A percentile compares a stretch with the other conserved stretches of the same genome.
Conservation (phyloP, 1,139 yeast genomes). For the Diutina ranongensis region DNA sequence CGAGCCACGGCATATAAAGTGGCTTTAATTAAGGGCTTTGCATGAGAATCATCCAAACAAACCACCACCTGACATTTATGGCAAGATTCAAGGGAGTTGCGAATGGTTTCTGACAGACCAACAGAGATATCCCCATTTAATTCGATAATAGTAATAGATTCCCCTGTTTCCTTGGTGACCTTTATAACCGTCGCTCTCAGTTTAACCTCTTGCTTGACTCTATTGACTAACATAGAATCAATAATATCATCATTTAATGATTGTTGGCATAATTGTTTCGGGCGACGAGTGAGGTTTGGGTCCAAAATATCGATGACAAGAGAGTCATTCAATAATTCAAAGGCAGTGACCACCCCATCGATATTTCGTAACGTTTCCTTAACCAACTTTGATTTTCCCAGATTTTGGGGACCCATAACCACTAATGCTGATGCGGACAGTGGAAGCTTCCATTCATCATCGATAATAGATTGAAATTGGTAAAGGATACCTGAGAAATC, state of each 20-base stretch:
- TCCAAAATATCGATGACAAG: not conserved
- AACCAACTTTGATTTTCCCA: not conserved
- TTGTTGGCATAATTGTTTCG: not conserved
- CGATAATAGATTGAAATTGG: not conserved
- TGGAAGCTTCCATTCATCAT: not conserved
- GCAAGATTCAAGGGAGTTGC: not conserved
- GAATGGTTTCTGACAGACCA: not conserved
- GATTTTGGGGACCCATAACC: not conserved
- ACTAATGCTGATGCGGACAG: not conserved
- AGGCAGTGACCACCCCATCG: not conserved
- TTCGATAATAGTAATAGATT: not conserved
- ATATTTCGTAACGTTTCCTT: not conserved
- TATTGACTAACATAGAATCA: not conserved
- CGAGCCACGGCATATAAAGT: not conserved
- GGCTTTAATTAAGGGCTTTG: not conserved
- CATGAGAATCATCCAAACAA: not conserved
- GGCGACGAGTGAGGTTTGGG: not conserved
- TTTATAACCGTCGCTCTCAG: not conserved
- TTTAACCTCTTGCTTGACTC: not conserved
- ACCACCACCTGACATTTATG: not conserved
- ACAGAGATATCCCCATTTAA: not conserved
- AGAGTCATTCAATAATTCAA: not conserved
- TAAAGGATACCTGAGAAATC: not conserved
- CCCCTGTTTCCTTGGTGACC: not conserved
- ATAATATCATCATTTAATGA: not conserved